Percentiles rank a stretch among this genome's conserved stretches.
Conservation (phyloP, 2,329 filamentous ascomycete genomes). For the Colletotrichum orchidophilum region DNA sequence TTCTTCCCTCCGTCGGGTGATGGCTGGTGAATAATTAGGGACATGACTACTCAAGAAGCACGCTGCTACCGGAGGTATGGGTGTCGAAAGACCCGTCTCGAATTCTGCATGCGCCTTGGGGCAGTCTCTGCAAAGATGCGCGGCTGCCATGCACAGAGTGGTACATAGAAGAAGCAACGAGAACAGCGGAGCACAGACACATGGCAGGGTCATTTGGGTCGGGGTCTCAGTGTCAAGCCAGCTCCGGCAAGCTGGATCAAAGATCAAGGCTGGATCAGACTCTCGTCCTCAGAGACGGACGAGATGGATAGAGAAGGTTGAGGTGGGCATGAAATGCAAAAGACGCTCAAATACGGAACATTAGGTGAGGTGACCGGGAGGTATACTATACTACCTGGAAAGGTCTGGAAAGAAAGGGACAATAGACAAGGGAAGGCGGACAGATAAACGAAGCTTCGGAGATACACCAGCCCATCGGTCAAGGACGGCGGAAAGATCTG, state of each 20-base stretch:
- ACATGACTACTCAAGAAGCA: neutral
- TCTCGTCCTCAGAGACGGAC: neutral
- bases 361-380: neutral
- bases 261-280: neutral
- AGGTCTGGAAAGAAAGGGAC: neutral
- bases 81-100: neutral
- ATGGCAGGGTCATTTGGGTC: constrained; percentile 3
- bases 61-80: constrained; percentile 8
- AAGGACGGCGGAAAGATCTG: neutral
- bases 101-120: neutral
- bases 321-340: neutral
- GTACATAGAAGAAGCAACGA: constrained; percentile 18
- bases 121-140: neutral
- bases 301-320: neutral
- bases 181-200: constrained; percentile 3
- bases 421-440: too few species aligned
- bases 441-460: neutral
- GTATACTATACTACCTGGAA: too few species aligned
- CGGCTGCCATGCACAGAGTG: constrained; percentile 16
- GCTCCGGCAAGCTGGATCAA: neutral
- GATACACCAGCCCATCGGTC: neutral
- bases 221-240: constrained; percentile 15
- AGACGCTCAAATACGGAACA: neutral
- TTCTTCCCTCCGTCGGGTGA: constrained; percentile 26
- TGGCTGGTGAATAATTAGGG: constrained; percentile 6